phyloP scores from a whole-genome alignment of 2,329 filamentous ascomycete species.

The Scedosporium apiospermum region DNA sequence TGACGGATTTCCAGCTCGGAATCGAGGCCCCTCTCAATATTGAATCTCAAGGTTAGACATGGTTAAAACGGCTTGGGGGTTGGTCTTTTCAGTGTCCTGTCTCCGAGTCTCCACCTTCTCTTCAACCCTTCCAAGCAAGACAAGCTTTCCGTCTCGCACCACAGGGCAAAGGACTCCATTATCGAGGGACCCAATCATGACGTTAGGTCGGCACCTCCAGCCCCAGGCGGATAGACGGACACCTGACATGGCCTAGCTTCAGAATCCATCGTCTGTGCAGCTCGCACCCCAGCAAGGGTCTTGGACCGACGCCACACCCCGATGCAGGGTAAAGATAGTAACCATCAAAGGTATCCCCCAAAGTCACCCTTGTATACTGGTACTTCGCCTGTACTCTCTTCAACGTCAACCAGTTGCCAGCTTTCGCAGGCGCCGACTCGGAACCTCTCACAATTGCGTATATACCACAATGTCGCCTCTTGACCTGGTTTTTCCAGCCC shows the following conservation, averaged over 20 bases:
- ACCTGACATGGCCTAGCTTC: constrained; percentile 1
- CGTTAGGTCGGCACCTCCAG: not conserved
- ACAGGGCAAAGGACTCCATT: not conserved
- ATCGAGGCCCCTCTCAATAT: not conserved
- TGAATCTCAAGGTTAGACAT: not conserved
- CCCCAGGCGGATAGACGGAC: not conserved
- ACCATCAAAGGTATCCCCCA: not conserved
- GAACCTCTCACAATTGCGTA: not conserved
- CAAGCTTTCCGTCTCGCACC: too few relatives aligned
- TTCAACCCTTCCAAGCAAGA: too few relatives aligned
- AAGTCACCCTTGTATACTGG: constrained; percentile 5
- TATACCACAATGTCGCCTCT: constrained; percentile 7
- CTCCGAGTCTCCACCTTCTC: too few relatives aligned
- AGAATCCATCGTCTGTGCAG: constrained; percentile 2
- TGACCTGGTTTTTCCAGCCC: not conserved
- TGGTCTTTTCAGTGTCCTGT: too few relatives aligned
- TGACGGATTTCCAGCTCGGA: not conserved
- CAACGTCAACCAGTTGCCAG: not conserved
- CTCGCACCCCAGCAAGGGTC: constrained; percentile 2
- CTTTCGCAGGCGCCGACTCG: not conserved
- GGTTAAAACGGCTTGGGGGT: too few relatives aligned
- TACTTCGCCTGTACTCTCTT: not conserved
- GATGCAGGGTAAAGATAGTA: not conserved
- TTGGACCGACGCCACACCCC: constrained; percentile 2
- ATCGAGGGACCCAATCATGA: not conserved